Conservation (phyloP, 805 yeast genomes). For the Saccharomycopsis sp. region DNA sequence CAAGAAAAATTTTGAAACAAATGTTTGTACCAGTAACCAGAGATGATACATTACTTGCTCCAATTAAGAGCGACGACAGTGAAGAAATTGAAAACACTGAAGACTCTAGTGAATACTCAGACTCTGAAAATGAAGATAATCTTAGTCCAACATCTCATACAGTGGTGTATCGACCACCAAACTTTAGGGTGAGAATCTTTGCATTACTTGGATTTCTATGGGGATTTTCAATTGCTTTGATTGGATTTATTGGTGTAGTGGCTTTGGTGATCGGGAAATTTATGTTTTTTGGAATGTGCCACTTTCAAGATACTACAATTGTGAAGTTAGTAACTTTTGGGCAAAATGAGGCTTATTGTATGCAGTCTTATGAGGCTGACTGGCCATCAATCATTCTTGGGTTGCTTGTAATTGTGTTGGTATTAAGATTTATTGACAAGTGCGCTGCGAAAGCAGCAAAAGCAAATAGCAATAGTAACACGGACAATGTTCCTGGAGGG, state of each 20-base stretch:
- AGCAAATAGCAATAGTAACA: constrained; percentile 22
- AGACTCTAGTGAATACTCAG: constrained; percentile 30
- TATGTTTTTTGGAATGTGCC: neutral
- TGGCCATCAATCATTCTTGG: constrained; percentile 23
- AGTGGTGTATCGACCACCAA: constrained; percentile 83
- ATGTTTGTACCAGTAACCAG: constrained; percentile 80
- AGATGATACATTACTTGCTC: constrained; percentile 51
- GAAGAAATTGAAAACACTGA: constrained; percentile 31
- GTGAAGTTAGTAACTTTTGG: constrained; percentile 20
- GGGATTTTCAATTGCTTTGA: constrained; percentile 37
- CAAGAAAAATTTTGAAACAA: constrained; percentile 54
- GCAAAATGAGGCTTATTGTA: constrained; percentile 17
- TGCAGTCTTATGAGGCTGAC: constrained; percentile 13
- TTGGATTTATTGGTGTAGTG: constrained; percentile 23
- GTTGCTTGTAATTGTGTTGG: constrained; percentile 21
- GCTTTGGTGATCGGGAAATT: constrained; percentile 27
- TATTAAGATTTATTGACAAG: constrained; percentile 21
- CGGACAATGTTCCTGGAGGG: constrained; percentile 20
- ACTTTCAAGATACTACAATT: neutral
- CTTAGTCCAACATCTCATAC: constrained; percentile 43
- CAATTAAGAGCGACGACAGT: constrained; percentile 29
- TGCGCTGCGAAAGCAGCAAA: constrained; percentile 20
- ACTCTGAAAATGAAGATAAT: constrained; percentile 36
- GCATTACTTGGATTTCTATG: constrained; percentile 41
- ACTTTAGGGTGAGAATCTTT: constrained; percentile 54